A percentile compares a stretch with the other conserved stretches of the same genome.
These are phyloP conservation scores for Chionographis japonica DNA, from an alignment of 106 monocot species.

Conservation along the genomic window DNA sequence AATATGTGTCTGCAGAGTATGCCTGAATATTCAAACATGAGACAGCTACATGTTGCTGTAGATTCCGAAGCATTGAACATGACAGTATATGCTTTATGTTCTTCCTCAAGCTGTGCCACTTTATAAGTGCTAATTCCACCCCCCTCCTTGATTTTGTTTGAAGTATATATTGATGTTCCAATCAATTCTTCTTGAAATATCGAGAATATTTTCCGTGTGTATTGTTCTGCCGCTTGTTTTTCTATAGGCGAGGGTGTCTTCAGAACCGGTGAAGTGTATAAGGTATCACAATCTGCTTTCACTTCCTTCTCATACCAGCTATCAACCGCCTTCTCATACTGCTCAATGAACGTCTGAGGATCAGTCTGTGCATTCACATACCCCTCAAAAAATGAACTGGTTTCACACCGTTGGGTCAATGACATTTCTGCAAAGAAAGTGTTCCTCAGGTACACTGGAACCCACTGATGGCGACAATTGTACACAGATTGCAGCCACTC, in stretches of 20 bases:
- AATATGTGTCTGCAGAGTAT: constrained; percentile 7
- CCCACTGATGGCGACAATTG: neutral
- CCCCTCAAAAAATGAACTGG: constrained; percentile 7
- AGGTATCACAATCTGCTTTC: constrained; percentile 2
- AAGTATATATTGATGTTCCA: neutral
- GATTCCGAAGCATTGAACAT: neutral
- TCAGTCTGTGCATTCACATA: constrained; percentile 3
- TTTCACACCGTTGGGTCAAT: constrained; percentile 1
- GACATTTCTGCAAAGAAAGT: neutral
- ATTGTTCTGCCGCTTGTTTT: constrained; percentile 5
- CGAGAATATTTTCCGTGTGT: neutral
- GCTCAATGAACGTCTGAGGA: neutral
- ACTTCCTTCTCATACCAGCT: constrained; percentile 5
- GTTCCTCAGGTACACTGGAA: too few relatives aligned
- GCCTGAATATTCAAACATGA: constrained; percentile 3
- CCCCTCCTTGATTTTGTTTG: neutral
- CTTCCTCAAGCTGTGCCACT: constrained; percentile 1
- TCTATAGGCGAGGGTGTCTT: neutral
- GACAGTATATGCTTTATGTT: neutral
- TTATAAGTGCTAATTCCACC: neutral
- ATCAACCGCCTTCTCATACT: constrained; percentile 1
- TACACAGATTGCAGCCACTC: neutral
- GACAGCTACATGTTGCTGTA: neutral
- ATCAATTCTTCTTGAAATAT: constrained; percentile 6
- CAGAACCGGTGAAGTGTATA: constrained; percentile 3